Evolutionary conservation across 345 rosid species (phyloP).

Genomic region (Diplotaxis tenuifolia): DNA sequence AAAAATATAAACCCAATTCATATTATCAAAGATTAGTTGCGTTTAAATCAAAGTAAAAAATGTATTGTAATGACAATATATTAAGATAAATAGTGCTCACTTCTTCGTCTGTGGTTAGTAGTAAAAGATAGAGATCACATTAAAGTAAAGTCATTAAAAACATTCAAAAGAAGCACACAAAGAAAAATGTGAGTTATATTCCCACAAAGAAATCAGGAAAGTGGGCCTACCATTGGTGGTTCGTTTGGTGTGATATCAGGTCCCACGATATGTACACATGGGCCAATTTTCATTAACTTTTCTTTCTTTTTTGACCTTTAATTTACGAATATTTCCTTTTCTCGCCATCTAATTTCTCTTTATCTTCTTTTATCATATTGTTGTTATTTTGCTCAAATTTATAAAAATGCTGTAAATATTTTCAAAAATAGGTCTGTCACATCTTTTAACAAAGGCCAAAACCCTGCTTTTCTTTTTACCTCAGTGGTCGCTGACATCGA

Average conservation of each 20-base stretch:
- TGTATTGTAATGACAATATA: neutral
- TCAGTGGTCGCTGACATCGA: conserved; percentile 39
- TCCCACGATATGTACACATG: conserved; percentile 19
- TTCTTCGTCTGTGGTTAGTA: conserved; percentile 1
- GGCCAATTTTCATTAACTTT: conserved; percentile 19
- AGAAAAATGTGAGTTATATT: conserved; percentile 15
- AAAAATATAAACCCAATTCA: neutral
- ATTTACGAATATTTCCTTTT: conserved; percentile 12
- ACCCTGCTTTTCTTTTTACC: conserved; percentile 37
- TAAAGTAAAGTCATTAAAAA: conserved; percentile 17
- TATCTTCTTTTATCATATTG: neutral
- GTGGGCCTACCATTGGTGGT: conserved; percentile 11
- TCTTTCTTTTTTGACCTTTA: conserved; percentile 25
- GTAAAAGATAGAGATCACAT: conserved; percentile 5
- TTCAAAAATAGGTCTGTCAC: conserved; percentile 24
- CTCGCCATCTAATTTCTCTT: neutral
- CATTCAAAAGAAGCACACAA: conserved; percentile 28
- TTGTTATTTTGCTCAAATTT: neutral
- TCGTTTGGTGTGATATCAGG: conserved; percentile 29
- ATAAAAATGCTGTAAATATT: neutral
- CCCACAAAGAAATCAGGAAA: conserved; percentile 17
- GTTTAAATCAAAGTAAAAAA: neutral
- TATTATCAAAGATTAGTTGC: neutral
- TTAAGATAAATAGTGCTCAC: neutral
- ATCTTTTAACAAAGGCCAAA: conserved; percentile 41